Percentiles rank a stretch among this genome's conserved stretches.
Evolutionary conservation across 805 yeast genomes (phyloP).

Genomic region (Saccharomycopsis sp.): DNA sequence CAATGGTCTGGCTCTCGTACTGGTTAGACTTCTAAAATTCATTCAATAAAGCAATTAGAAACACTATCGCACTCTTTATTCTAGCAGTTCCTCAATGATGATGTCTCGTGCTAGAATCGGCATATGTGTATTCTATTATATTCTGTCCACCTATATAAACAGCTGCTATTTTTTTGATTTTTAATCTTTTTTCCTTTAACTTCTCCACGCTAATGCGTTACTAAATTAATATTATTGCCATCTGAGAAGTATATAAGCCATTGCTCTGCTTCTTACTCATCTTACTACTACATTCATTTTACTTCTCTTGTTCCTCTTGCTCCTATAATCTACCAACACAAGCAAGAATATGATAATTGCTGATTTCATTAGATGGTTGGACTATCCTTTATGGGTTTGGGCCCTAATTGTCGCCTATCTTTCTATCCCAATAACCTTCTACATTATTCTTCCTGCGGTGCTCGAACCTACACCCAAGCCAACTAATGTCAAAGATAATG

Average conservation of each 20-base stretch:
- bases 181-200: neutral
- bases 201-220: neutral
- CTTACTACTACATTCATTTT: no score
- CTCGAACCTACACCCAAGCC: constrained; percentile 21
- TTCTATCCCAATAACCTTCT: constrained; percentile 35
- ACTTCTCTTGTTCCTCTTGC: no score
- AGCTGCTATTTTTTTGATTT: neutral
- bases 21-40: neutral
- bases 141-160: no score
- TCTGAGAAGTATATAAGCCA: no score
- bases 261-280: no score
- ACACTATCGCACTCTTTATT: no score
- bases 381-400: neutral
- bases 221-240: no score
- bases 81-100: no score
- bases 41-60: neutral
- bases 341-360: neutral
- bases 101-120: no score
- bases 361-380: neutral
- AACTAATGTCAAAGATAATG: constrained; percentile 9
- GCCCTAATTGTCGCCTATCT: constrained; percentile 11
- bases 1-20: neutral
- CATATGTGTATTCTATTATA: no score
- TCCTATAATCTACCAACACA: no score
- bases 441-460: constrained; percentile 33